phyloP scores from a whole-genome alignment of 176 grass and related monocot species.

The Carex scoparia region DNA sequence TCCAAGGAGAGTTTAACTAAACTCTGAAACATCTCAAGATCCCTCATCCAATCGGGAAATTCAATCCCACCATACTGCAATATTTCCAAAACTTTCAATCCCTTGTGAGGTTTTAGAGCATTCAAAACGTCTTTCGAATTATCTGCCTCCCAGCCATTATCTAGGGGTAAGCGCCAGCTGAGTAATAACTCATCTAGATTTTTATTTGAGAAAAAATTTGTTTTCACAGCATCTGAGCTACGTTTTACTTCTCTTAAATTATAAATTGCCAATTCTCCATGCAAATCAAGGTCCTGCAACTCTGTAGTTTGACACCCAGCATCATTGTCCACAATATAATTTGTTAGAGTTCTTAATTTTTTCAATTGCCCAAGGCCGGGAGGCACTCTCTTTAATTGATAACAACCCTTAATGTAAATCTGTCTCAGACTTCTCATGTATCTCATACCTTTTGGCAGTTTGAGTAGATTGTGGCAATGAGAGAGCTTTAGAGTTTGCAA shows the following conservation, averaged over 20 bases:
- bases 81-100: background rate
- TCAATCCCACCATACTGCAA: background rate
- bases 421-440: conserved; percentile 15
- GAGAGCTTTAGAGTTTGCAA: conserved; percentile 18
- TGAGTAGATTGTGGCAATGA: background rate
- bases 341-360: conserved; percentile 1
- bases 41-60: conserved; percentile 6
- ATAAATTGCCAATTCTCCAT: background rate
- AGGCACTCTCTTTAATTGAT: background rate
- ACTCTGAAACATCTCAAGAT: background rate
- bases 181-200: background rate
- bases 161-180: background rate
- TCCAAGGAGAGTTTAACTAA: conserved; percentile 4
- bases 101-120: background rate
- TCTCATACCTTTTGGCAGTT: conserved; percentile 10
- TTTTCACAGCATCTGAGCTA: background rate
- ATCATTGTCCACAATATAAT: background rate
- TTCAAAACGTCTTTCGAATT: background rate
- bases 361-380: background rate
- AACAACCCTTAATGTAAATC: conserved; percentile 4
- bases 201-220: background rate
- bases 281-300: conserved; percentile 11
- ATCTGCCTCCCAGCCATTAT: background rate
- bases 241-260: background rate
- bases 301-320: background rate